Evolutionary conservation across 2,329 filamentous ascomycete genomes (phyloP).

Genomic region (Aspergillus sp.): DNA sequence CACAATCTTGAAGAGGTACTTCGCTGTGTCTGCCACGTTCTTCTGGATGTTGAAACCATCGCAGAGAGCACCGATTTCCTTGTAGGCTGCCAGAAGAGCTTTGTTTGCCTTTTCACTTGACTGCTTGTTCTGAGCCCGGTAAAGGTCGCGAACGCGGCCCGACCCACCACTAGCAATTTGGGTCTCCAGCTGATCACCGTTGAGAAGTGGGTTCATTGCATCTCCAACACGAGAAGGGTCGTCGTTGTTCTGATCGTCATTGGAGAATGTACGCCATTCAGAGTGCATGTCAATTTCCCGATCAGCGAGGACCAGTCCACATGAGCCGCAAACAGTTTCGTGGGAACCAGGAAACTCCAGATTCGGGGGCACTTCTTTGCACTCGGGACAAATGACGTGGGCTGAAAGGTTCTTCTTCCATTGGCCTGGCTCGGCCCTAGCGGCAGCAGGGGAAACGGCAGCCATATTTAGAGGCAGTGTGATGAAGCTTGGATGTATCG

Average conservation of each 20-base stretch:
- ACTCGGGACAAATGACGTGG: conserved; percentile 84
- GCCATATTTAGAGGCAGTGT: conserved; percentile 39
- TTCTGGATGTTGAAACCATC: conserved; percentile 81
- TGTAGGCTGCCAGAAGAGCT: conserved; percentile 76
- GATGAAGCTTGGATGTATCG: conserved; percentile 29
- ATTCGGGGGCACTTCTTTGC: conserved; percentile 87
- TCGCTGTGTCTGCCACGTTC: conserved; percentile 83
- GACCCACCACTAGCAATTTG: conserved; percentile 81
- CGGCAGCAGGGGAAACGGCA: conserved; percentile 34
- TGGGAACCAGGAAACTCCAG: conserved; percentile 89
- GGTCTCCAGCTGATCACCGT: conserved; percentile 86
- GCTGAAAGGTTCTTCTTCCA: conserved; percentile 87
- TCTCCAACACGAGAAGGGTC: conserved; percentile 98
- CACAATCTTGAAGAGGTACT: conserved; percentile 92
- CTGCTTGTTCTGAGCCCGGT: conserved; percentile 80
- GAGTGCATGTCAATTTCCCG: conserved; percentile 93
- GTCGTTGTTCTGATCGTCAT: conserved; percentile 94
- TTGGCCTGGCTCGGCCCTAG: conserved; percentile 37
- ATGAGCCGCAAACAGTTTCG: conserved; percentile 90
- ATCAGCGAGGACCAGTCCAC: conserved; percentile 85
- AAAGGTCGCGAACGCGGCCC: conserved; percentile 71
- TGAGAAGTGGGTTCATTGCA: conserved; percentile 82
- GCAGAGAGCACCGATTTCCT: conserved; percentile 83
- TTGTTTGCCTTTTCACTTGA: conserved; percentile 82
- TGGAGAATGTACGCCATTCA: conserved; percentile 98